Conservation (phyloP, 768 basidiomycete genomes). For the Erythrobasidium yunnanense region DNA sequence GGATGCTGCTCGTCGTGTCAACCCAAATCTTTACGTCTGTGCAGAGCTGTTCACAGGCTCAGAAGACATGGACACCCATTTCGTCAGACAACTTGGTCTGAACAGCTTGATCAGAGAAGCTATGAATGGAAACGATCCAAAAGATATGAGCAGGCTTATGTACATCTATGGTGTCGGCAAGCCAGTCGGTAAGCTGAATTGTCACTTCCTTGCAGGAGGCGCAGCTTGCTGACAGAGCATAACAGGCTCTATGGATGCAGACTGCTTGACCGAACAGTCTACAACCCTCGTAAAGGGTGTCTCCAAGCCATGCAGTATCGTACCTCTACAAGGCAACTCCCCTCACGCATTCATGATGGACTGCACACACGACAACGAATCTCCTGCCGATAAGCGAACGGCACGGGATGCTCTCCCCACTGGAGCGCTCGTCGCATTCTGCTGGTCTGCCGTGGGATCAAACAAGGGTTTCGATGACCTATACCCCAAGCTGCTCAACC, state of each 20-base stretch:
- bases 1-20: slow-evolving; percentile 74
- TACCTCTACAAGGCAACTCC: slow-evolving; percentile 66
- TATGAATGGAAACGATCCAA: slow-evolving; percentile 64
- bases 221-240: neutral
- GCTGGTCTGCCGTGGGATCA: slow-evolving; percentile 74
- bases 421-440: slow-evolving; percentile 83
- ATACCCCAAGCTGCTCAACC: slow-evolving; percentile 82
- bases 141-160: slow-evolving; percentile 76
- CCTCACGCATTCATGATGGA: slow-evolving; percentile 94
- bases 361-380: slow-evolving; percentile 94
- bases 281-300: slow-evolving; percentile 73
- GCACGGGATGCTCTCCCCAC: slow-evolving; percentile 93
- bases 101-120: slow-evolving; percentile 90
- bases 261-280: slow-evolving; percentile 64
- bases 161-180: slow-evolving; percentile 86
- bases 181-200: slow-evolving; percentile 60
- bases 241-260: slow-evolving; percentile 81
- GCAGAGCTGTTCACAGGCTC: slow-evolving; percentile 95
- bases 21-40: slow-evolving; percentile 88
- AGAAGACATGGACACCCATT: slow-evolving; percentile 82
- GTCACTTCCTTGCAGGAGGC: neutral
- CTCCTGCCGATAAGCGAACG: slow-evolving; percentile 73
- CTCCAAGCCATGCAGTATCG: slow-evolving; percentile 59
- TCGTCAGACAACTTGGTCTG: slow-evolving; percentile 82
- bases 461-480: slow-evolving; percentile 97